A percentile compares a stretch with the other conserved stretches of the same genome.
phyloP scores from a whole-genome alignment of 108 stramenopile genomes.

The Cyclotella kingstonii region DNA sequence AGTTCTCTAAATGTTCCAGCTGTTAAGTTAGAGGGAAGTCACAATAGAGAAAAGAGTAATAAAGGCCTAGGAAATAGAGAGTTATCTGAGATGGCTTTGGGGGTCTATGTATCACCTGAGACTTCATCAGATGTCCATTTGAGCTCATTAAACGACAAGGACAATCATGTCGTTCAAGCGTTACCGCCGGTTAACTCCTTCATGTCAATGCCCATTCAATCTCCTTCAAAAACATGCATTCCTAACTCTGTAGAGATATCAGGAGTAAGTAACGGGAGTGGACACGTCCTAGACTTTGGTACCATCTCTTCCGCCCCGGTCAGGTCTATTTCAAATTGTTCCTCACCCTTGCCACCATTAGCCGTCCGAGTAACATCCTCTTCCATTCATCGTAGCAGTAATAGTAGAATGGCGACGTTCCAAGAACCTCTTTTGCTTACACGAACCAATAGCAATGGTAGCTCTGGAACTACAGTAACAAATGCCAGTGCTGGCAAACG shows the following conservation, averaged over 20 bases:
- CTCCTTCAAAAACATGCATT: not conserved
- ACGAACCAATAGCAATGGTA: slow-evolving; percentile 24
- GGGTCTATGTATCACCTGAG: not conserved
- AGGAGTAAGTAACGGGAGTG: not conserved
- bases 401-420: slow-evolving; percentile 22
- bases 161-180: not conserved
- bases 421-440: slow-evolving; percentile 18
- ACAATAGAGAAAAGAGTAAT: not conserved
- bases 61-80: not conserved
- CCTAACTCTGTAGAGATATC: not conserved
- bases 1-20: not conserved
- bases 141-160: not conserved
- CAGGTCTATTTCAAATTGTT: slow-evolving; percentile 2
- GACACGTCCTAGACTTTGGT: not conserved
- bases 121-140: slow-evolving; percentile 2
- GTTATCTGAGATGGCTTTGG: slow-evolving; percentile 1
- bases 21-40: not conserved
- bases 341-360: slow-evolving; percentile 14
- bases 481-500: slow-evolving; percentile 33
- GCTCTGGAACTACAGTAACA: slow-evolving; percentile 10
- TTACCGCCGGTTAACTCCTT: no score
- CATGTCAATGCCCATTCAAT: not conserved
- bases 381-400: not conserved
- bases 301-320: not conserved
- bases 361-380: slow-evolving; percentile 10